Evolutionary conservation across 345 rosid genomes (phyloP).

Genomic region (Odontarrhena argentea): DNA sequence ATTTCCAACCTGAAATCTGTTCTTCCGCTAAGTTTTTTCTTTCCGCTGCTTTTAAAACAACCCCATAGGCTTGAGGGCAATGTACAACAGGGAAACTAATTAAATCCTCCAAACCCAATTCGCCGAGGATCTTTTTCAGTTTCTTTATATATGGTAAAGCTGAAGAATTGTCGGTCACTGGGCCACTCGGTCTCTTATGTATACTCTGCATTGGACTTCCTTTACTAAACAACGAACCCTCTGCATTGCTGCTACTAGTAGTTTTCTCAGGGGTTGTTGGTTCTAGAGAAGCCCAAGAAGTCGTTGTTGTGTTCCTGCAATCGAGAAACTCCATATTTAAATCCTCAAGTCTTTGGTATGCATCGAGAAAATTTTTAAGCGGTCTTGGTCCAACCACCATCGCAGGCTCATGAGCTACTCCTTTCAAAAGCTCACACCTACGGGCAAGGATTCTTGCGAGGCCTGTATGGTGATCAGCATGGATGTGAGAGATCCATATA

Average conservation of each 20-base stretch:
- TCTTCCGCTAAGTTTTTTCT: slow-evolving; percentile 66
- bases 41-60: slow-evolving; percentile 70
- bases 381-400: slow-evolving; percentile 82
- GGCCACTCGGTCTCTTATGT: slow-evolving; percentile 58
- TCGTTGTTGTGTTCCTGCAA: slow-evolving; percentile 70
- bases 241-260: slow-evolving; percentile 24
- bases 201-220: slow-evolving; percentile 79
- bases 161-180: slow-evolving; percentile 46
- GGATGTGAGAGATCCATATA: slow-evolving; percentile 97
- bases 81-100: slow-evolving; percentile 96
- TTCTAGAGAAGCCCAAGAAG: slow-evolving; percentile 65
- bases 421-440: slow-evolving; percentile 69
- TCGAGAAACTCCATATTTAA: slow-evolving; percentile 89
- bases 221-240: slow-evolving; percentile 56
- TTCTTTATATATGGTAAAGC: slow-evolving; percentile 57
- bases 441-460: slow-evolving; percentile 89
- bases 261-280: slow-evolving; percentile 36
- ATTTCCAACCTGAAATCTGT: slow-evolving; percentile 89
- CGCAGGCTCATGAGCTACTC: slow-evolving; percentile 69
- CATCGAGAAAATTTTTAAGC: slow-evolving; percentile 83
- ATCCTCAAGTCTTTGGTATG: slow-evolving; percentile 90
- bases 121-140: slow-evolving; percentile 59
- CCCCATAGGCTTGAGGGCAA: slow-evolving; percentile 92
- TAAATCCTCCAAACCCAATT: slow-evolving; percentile 68
- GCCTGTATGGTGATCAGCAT: slow-evolving; percentile 96